Evolutionary conservation across 768 basidiomycete genomes (phyloP).

Genomic region (Lentinula sp.): DNA sequence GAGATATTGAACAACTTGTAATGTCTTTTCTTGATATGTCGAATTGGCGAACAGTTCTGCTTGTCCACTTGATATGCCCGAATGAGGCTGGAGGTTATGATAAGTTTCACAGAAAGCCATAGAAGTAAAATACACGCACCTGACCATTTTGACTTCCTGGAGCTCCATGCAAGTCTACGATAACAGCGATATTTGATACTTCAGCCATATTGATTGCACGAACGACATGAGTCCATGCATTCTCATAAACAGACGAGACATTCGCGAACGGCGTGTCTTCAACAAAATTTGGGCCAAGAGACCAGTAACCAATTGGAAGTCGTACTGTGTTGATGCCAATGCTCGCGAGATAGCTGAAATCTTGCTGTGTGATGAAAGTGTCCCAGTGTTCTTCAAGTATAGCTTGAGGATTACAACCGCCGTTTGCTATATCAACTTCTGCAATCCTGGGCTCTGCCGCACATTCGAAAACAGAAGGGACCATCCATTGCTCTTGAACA

Average conservation of each 20-base stretch:
- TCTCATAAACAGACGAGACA: constrained; percentile 45
- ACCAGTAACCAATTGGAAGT: constrained; percentile 57
- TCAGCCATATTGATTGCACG: constrained; percentile 59
- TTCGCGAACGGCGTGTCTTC: constrained; percentile 60
- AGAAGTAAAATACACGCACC: constrained; percentile 8
- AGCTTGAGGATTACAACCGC: constrained; percentile 35
- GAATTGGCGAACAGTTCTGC: constrained; percentile 40
- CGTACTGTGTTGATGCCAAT: constrained; percentile 69
- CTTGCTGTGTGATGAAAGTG: constrained; percentile 56
- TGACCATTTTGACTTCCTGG: constrained; percentile 73
- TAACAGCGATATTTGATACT: constrained; percentile 41
- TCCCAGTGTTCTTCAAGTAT: constrained; percentile 74
- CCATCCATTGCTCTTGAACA: constrained; percentile 73
- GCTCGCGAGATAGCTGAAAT: constrained; percentile 60
- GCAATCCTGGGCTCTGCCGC: constrained; percentile 44
- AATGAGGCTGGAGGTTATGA: constrained; percentile 33
- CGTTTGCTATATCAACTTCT: constrained; percentile 63
- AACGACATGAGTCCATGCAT: constrained; percentile 63
- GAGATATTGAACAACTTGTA: constrained; percentile 42
- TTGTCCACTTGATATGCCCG: constrained; percentile 52
- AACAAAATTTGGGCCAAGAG: constrained; percentile 49
- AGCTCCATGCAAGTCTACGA: constrained; percentile 65
- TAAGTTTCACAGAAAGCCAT: not conserved
- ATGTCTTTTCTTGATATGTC: constrained; percentile 44
- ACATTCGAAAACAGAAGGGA: constrained; percentile 55